Base-by-base conservation (phyloP, 306 rosid genomes). In the Argentina anserina region DNA sequence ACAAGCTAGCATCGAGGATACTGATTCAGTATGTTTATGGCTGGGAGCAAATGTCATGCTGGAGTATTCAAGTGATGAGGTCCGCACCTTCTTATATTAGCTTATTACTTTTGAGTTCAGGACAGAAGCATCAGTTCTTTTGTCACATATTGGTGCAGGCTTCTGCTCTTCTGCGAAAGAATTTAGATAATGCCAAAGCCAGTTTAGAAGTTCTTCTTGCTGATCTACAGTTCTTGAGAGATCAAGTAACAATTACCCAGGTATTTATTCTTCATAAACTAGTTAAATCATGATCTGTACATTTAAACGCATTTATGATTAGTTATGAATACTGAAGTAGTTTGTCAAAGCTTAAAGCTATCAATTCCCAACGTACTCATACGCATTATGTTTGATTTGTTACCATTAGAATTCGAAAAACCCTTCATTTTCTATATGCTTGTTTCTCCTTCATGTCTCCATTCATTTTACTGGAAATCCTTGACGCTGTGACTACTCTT, bases 41-140 rank as follows among this genome's bases (percentile, higher is more conserved):
- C 89, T 89, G 72, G 93, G 87, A 80, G 96, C 93, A 53, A 93
- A 90, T 45, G 93, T 93, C 82, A 93, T 90, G 98, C 86, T 93
- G 84, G 96, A 93, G 82, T 90, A 90, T 81, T 89, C 98, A 78
- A 79, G 84, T 79, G 93, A 89, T 56, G 98, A 93, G 98, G 98
- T 93, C 39, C 7, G 69, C 58, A 13, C 53, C 42, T 74, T 69
- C 41, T 77, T 43, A 18, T 74, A 58, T 59, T 70, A 67, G 70
- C 72, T 71, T 69, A 40, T 67, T 47, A 40, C 36, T 65, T 14
- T 75, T 25, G 64, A 72, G 52, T 67, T 62, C 23, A 56, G 52
- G 58, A 68, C 9, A 12, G 13, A 8, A 41, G n/a, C 67, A 55
- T 36, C 69, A 65, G 23, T 39, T 60, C 63, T 67, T 33, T 25